A percentile compares a stretch with the other conserved stretches of the same genome.
Evolutionary conservation across 257 asterid genomes (phyloP).

Genomic region (Plantago ovata): DNA sequence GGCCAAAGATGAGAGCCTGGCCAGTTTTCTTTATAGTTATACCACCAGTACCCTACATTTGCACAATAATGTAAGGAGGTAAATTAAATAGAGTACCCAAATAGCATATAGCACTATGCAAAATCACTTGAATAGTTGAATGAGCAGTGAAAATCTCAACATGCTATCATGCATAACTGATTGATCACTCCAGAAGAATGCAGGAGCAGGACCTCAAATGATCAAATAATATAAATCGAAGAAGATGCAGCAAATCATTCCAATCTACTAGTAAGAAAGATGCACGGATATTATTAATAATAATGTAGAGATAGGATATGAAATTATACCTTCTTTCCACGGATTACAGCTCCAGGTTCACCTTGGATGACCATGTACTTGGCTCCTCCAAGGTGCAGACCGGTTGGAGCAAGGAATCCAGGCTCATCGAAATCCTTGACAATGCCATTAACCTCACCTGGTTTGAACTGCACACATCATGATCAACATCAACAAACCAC

Average conservation of each 20-base stretch:
- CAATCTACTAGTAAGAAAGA: no score
- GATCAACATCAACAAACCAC: no score
- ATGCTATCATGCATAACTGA: no score
- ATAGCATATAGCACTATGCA: no score
- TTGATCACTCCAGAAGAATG: no score
- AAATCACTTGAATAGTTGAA: no score
- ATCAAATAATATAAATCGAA: no score
- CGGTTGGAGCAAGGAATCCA: constrained; percentile 48
- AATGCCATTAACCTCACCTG: constrained; percentile 43
- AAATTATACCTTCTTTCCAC: constrained; percentile 56
- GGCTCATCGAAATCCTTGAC: constrained; percentile 45
- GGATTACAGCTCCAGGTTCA: constrained; percentile 49
- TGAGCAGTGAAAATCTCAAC: no score
- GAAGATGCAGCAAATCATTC: no score
- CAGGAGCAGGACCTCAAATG: no score
- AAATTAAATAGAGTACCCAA: no score
- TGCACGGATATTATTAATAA: not conserved
- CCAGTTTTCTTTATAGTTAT: constrained; percentile 47
- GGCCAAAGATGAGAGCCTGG: constrained; percentile 43
- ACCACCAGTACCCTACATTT: constrained; percentile 59
- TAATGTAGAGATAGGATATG: not conserved
- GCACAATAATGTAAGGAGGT: no score
- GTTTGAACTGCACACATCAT: constrained; percentile 36
- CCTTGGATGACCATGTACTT: constrained; percentile 63
- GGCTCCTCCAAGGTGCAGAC: constrained; percentile 35